Percentiles rank a stretch among this genome's conserved stretches.
These are phyloP conservation scores for Paracamarosporium sp. DNA, from an alignment of 2,329 filamentous ascomycete species.

Conservation along the genomic window DNA sequence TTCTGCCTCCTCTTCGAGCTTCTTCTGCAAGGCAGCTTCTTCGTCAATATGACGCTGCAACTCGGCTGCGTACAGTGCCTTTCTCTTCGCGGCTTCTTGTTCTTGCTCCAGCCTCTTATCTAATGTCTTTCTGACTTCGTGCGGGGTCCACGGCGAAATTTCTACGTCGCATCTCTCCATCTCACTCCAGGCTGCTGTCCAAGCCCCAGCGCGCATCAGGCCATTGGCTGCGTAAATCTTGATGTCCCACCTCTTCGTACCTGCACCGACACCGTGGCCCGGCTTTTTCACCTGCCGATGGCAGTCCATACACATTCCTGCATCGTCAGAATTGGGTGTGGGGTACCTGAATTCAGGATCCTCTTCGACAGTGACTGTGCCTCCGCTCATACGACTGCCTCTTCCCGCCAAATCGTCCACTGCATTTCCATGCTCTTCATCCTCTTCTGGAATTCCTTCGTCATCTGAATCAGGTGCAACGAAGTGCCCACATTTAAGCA, in stretches of 20 bases:
- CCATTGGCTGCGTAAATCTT: conserved; percentile 96
- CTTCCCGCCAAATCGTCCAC: conserved; percentile 38
- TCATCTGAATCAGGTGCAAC: conserved; percentile 55
- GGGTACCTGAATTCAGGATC: conserved; percentile 25
- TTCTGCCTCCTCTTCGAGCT: conserved; percentile 33
- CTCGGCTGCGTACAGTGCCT: conserved; percentile 37
- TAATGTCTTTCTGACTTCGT: conserved; percentile 65
- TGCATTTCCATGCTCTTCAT: conserved; percentile 41
- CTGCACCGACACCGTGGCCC: conserved; percentile 42
- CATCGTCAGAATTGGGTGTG: conserved; percentile 31
- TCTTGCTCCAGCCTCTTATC: conserved; percentile 58
- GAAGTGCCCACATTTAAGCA: conserved; percentile 80
- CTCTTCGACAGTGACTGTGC: conserved; percentile 41
- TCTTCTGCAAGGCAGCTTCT: conserved; percentile 36
- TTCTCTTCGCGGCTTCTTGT: conserved; percentile 35
- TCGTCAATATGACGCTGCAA: conserved; percentile 40
- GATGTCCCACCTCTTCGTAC: conserved; percentile 71
- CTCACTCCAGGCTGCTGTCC: conserved; percentile 92
- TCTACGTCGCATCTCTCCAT: conserved; percentile 99
- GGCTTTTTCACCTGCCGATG: conserved; percentile 45
- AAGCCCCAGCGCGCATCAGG: conserved; percentile 88
- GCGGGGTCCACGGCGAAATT: conserved; percentile 75
- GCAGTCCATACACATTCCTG: conserved; percentile 59
- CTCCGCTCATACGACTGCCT: conserved; percentile 44
- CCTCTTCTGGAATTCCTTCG: conserved; percentile 29